A percentile compares a stretch with the other conserved stretches of the same genome.
Evolutionary conservation across 2,329 filamentous ascomycete species (phyloP).

Genomic region (Nemania diffusa): DNA sequence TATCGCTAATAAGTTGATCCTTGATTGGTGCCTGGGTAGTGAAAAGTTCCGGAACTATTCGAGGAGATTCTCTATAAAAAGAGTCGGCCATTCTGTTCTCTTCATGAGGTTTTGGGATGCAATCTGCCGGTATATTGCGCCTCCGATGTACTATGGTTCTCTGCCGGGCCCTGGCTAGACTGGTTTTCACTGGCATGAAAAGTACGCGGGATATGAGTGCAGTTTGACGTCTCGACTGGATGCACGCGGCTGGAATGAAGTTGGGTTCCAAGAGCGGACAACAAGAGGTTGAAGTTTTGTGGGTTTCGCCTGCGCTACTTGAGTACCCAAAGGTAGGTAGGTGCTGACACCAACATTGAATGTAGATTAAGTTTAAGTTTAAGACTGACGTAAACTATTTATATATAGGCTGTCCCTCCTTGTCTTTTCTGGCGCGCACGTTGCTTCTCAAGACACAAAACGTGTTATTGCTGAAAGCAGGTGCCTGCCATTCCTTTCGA

Average conservation of each 20-base stretch:
- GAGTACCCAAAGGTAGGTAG: background rate
- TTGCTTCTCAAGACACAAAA: background rate
- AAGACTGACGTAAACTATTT: background rate
- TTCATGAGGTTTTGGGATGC: conserved; percentile 5
- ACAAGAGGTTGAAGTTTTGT: conserved; percentile 1
- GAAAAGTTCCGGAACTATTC: conserved; percentile 68
- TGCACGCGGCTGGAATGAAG: conserved; percentile 34
- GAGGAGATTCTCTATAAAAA: conserved; percentile 32
- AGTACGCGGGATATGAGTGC: conserved; percentile 12
- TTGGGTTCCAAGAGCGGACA: conserved; percentile 1
- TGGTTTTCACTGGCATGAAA: conserved; percentile 49
- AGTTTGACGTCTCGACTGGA: conserved; percentile 22
- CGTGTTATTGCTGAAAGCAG: conserved; percentile 15
- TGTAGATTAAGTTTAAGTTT: background rate
- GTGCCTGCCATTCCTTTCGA: background rate
- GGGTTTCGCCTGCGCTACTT: background rate
- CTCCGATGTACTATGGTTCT: conserved; percentile 40
- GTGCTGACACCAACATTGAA: background rate
- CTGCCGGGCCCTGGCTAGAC: conserved; percentile 47
- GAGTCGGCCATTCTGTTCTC: conserved; percentile 27
- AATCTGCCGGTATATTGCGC: conserved; percentile 32
- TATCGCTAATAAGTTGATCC: conserved; percentile 74
- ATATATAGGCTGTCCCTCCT: background rate
- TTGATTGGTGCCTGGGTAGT: conserved; percentile 68
- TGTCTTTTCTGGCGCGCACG: background rate